Percentiles rank a stretch among this genome's conserved stretches.
phyloP scores from a whole-genome alignment of 1,284 basidiomycete species.

The Irpex sp. region DNA sequence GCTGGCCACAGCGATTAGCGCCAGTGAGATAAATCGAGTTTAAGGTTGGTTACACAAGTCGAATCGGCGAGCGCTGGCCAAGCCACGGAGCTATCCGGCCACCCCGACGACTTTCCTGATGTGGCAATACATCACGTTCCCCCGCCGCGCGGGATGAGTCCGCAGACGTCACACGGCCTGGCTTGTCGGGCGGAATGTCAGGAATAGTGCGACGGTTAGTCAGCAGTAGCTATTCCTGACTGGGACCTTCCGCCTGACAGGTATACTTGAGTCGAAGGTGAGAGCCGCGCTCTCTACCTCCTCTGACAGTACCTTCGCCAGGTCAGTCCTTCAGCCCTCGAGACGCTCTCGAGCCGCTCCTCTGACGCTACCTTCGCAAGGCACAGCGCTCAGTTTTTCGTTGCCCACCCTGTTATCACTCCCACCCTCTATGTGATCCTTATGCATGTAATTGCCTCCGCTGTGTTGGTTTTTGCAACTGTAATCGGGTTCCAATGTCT shows the following conservation, averaged over 20 bases:
- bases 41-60: background rate
- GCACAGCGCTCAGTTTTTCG: background rate
- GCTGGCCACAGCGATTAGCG: too few species aligned
- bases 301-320: background rate
- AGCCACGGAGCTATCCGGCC: background rate
- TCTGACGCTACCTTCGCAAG: background rate
- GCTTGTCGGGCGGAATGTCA: background rate
- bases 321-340: background rate
- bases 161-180: background rate
- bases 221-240: background rate
- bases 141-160: background rate
- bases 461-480: too few species aligned
- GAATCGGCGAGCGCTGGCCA: background rate
- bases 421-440: background rate
- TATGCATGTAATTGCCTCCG: background rate
- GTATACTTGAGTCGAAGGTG: background rate
- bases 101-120: background rate
- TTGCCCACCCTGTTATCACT: background rate
- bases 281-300: background rate
- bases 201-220: background rate
- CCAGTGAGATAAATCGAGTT: background rate
- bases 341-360: background rate
- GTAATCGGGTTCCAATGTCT: too few species aligned
- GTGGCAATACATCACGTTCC: background rate
- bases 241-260: background rate